Percentiles rank a stretch among this genome's conserved stretches.
phyloP scores from a whole-genome alignment of 345 rosid species.

The Bruguiera sexangula region DNA sequence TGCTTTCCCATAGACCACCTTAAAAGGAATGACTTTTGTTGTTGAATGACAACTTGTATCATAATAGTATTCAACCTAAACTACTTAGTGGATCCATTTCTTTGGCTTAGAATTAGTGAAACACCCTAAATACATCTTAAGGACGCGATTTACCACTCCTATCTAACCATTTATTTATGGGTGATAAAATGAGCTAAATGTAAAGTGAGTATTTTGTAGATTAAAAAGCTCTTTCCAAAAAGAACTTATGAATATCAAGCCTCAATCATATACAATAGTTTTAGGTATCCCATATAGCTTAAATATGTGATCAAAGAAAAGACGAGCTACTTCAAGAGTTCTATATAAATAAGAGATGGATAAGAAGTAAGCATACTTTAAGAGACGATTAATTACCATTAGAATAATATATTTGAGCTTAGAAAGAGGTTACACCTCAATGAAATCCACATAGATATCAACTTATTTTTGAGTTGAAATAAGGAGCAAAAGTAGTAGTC shows the following conservation, averaged over 20 bases:
- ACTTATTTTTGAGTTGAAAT: background rate
- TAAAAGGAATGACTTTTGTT: background rate
- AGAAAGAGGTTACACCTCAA: background rate
- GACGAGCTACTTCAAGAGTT: fast-evolving
- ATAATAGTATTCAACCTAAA: background rate
- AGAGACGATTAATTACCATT: background rate
- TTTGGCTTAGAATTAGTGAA: background rate
- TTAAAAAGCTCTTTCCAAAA: background rate
- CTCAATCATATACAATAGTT: background rate
- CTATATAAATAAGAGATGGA: background rate
- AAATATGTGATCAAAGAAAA: background rate
- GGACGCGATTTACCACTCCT: background rate
- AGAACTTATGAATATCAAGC: background rate
- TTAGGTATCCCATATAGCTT: background rate
- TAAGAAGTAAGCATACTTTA: background rate
- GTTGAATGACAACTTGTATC: background rate
- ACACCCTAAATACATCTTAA: background rate
- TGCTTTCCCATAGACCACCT: background rate
- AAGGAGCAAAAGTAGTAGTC: background rate
- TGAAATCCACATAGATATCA: background rate
- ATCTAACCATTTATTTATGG: too few relatives aligned
- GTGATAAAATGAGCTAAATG: too few relatives aligned
- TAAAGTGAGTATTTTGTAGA: too few relatives aligned
- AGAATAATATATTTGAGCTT: background rate
- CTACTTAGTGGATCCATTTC: background rate